Evolutionary conservation across 441 rosid species (phyloP), one percentile per base, ranked within the genome.

Genomic region (Biscutella laevigata): DNA sequence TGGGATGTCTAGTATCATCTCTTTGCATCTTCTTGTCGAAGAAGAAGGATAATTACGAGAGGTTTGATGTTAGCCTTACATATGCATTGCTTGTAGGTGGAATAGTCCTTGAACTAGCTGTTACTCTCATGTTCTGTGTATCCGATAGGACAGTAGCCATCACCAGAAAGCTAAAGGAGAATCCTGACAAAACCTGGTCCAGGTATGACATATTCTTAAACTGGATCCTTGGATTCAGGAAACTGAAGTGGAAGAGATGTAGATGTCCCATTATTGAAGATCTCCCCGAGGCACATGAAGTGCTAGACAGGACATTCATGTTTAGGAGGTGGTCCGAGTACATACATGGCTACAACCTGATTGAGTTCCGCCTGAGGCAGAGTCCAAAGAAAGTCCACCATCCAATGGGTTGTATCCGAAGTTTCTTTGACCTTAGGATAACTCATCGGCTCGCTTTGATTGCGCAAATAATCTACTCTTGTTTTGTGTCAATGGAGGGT

Each of bases 261-360:
- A 30, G 0, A 10, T 39, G 65, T 2, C 15, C 38, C 46, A 4
- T n/a, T n/a, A 21, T 6, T 4, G 33, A 7, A 33, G 26, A 12
- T 1, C 11, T 0, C 6, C 5, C 28, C 7, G 1, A n/a, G n/a
- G 3, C 17, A 58, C 53, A 1, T 0, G 5, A n/a, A n/a, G 67
- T 60, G 7, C 32, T 53, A 62, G 28, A 35, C n/a, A 56, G 66
- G 10, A 22, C 35, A 34, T 20, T 38, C n/a, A 15, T 64, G n/a
- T 60, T 73, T 11, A 61, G 78, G 5, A 50, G 82, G 36, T 77
- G 78, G 77, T 74, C 68, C 0, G 73, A 71, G 21, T 57, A 56
- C 15, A 15, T 74, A 14, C 36, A 67, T 4, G 39, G 57, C 7
- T 37, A 60, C 62, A 71, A 71, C 56, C 29, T 77, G 55, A 61